Evolutionary conservation across 768 basidiomycete species (phyloP), one percentile per base, ranked within the genome.

Genomic region (Tremella yokohamensis): DNA sequence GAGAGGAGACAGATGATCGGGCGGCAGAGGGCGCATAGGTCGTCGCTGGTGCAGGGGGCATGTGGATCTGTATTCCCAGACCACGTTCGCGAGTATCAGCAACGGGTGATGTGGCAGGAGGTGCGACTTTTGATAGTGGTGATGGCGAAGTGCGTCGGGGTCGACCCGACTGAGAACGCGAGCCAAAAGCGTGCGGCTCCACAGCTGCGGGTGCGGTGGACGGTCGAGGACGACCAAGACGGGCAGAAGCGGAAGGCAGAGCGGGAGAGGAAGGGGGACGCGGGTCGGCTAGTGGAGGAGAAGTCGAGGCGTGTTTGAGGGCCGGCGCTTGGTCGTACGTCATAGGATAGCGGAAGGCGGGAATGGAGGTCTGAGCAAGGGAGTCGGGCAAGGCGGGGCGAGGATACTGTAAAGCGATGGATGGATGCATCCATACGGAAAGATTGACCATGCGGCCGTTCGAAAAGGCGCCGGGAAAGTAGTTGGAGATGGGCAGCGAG

Each of bases 301-400:
- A 54, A 44, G 24, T 16, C 26, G 49, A 34, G 42, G 42, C 22
- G 42, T 45, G 42, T 18, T 45, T n/a, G 18, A 47, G 52, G 29
- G 42, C 44, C 40, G 29, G 57, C 49, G 40, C 52, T 22, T 6
- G 58, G 38, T n/a, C 53, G 40, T 54, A 67, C 12, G 44, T 40
- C 70, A 72, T 72, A 3, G 70, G 70, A 40, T 72, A 72, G 52
- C 51, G 56, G 62, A 68, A 72, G 7, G 54, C 40, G n/a, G 70
- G 70, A 7, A 58, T 49, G 1, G 55, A 51, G 9, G 51, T 22
- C 22, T 49, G 16, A 8, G 25, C 47, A 26, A 22, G 18, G 6
- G 40, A 54, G 29, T 34, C 29, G 29, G 29, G 29, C 6, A 34
- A 11, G 16, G 26, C 9, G 26, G 34, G n/a, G 8, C 52, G 53